Conservation (phyloP, 2,329 filamentous ascomycete genomes). For the Monascus ruber region DNA sequence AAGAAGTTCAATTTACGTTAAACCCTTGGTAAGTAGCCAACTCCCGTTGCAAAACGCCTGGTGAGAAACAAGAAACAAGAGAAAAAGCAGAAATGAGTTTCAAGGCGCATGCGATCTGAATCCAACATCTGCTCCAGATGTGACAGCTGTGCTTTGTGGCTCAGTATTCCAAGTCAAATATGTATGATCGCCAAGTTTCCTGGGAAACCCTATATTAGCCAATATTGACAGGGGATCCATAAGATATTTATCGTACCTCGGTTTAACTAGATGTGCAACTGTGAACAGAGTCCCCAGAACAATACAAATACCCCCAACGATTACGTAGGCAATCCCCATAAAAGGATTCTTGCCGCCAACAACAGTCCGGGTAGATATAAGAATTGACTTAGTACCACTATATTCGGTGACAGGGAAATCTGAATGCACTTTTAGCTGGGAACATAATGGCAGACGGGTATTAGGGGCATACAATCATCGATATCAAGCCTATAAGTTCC, state of each 20-base stretch:
- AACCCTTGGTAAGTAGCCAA: too few relatives aligned
- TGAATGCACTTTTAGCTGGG: constrained; percentile 27
- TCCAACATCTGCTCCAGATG: constrained; percentile 45
- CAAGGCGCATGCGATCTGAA: constrained; percentile 17
- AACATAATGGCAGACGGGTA: neutral
- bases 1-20: too few relatives aligned
- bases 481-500: constrained; percentile 72
- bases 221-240: neutral
- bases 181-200: constrained; percentile 95
- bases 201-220: constrained; percentile 24
- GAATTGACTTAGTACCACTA: constrained; percentile 76
- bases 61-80: neutral
- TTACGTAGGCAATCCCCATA: constrained; percentile 89
- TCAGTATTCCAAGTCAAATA: constrained; percentile 93
- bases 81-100: constrained; percentile 1
- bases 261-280: constrained; percentile 79
- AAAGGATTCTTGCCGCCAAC: constrained; percentile 95
- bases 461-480: constrained; percentile 55
- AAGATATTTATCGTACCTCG: constrained; percentile 49
- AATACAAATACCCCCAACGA: constrained; percentile 87
- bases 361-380: constrained; percentile 80
- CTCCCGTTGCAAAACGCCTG: too few relatives aligned
- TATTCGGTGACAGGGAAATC: constrained; percentile 72
- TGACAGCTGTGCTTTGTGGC: constrained; percentile 44
- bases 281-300: constrained; percentile 81